Percentiles rank a stretch among this genome's conserved stretches.
These are phyloP conservation scores for Panaeolus cyanescens DNA, from an alignment of 768 basidiomycete species.

Conservation along the genomic window DNA sequence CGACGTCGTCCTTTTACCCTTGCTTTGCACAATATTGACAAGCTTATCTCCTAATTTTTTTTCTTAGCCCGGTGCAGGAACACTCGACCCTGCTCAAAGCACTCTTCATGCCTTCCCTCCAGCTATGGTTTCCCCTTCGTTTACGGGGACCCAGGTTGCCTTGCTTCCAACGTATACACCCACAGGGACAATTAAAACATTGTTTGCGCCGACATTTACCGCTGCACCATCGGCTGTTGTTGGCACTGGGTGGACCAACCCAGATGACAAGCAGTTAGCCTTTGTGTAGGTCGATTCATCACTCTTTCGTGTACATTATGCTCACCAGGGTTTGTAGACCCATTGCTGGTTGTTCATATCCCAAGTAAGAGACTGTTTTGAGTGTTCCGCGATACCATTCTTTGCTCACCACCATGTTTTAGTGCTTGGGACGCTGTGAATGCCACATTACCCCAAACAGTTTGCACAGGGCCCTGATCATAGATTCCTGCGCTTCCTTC, in stretches of 20 bases:
- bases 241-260: conserved; percentile 79
- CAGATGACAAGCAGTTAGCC: conserved; percentile 59
- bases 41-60: neutral
- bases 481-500: neutral
- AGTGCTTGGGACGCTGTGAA: conserved; percentile 63
- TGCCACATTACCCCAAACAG: conserved; percentile 46
- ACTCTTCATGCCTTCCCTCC: conserved; percentile 66
- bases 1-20: conserved; percentile 1
- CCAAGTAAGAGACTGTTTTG: conserved; percentile 38
- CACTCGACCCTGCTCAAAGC: conserved; percentile 54
- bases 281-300: conserved; percentile 43
- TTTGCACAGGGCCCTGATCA: conserved; percentile 36
- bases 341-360: conserved; percentile 66
- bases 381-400: neutral
- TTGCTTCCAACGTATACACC: conserved; percentile 71
- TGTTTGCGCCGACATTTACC: conserved; percentile 66
- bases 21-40: neutral
- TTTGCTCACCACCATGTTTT: conserved; percentile 8
- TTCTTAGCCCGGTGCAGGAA: conserved; percentile 54
- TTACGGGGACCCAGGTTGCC: conserved; percentile 52
- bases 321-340: conserved; percentile 29
- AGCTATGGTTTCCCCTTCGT: conserved; percentile 50
- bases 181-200: conserved; percentile 63
- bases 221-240: conserved; percentile 50
- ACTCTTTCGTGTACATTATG: neutral